These are phyloP conservation scores for Trichoderma gamsii DNA, from an alignment of 495 filamentous ascomycete genomes.

Conservation along the genomic window DNA sequence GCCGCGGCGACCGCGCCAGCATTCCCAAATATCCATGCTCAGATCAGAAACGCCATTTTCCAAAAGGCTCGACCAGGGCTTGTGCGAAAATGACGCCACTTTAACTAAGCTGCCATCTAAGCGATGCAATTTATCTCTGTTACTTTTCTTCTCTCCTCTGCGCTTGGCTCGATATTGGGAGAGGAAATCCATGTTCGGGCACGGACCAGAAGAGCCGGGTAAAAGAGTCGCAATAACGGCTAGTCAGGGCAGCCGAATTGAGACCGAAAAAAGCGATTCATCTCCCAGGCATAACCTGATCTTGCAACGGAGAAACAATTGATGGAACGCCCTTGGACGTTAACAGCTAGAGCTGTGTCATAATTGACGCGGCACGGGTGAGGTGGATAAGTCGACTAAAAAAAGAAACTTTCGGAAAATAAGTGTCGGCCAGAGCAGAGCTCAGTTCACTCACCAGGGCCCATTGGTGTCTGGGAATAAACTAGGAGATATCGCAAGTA, in stretches of 20 bases:
- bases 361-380: neutral
- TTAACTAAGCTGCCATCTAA: conserved; percentile 7
- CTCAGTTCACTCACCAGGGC: neutral
- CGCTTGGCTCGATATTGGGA: conserved; percentile 6
- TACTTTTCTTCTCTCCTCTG: neutral
- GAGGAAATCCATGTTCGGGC: neutral
- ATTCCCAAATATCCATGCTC: conserved; percentile 6
- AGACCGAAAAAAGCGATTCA: conserved; percentile 10
- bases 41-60: conserved; percentile 9
- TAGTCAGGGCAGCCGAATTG: conserved; percentile 14
- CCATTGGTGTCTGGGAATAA: neutral
- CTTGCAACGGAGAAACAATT: neutral
- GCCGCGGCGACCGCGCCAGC: neutral
- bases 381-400: neutral
- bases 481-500: neutral
- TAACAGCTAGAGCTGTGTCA: neutral
- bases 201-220: conserved; percentile 3
- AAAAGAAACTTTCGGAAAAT: conserved; percentile 9
- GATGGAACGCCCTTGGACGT: neutral
- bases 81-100: conserved; percentile 10
- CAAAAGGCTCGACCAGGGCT: neutral
- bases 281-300: conserved; percentile 8
- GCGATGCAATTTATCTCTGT: conserved; percentile 13
- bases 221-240: conserved; percentile 3
- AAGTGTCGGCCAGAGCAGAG: neutral